Evolutionary conservation across 257 asterid genomes (phyloP).

Genomic region (Fraxinus americana): DNA sequence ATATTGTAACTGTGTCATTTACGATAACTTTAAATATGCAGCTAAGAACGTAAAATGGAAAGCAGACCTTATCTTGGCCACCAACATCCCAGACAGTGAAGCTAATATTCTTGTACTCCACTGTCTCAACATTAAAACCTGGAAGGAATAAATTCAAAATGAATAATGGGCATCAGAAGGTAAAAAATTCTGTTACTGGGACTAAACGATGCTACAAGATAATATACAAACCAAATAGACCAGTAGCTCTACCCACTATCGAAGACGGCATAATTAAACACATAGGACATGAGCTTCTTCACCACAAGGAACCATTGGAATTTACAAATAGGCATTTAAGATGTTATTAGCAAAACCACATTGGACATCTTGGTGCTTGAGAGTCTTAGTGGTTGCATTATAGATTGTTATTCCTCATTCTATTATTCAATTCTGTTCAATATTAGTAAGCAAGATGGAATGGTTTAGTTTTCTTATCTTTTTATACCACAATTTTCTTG

Average conservation of each 20-base stretch:
- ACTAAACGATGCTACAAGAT: not conserved
- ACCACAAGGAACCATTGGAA: not conserved
- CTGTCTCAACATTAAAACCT: constrained; percentile 46
- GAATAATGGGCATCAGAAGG: not conserved
- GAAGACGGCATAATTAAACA: not conserved
- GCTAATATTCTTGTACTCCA: constrained; percentile 44
- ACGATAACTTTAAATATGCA: not conserved
- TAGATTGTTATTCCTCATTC: not conserved
- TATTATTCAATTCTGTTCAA: not conserved
- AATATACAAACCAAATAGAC: not conserved
- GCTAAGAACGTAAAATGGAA: not conserved
- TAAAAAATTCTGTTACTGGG: not conserved
- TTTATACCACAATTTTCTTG: not conserved
- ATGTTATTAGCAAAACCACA: not conserved
- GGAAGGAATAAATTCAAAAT: not conserved
- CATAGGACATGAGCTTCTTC: not conserved
- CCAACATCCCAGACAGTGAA: constrained; percentile 51
- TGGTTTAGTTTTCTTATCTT: not conserved
- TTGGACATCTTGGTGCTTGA: not conserved
- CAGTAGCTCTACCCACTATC: not conserved
- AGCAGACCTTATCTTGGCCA: constrained; percentile 43
- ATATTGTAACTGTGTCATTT: not conserved
- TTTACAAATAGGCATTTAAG: not conserved
- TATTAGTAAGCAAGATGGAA: not conserved
- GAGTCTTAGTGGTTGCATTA: not conserved